Evolutionary conservation across 441 rosid genomes (phyloP), one percentile per base, ranked within the genome.

Genomic region (Syzygium syzygioides): DNA sequence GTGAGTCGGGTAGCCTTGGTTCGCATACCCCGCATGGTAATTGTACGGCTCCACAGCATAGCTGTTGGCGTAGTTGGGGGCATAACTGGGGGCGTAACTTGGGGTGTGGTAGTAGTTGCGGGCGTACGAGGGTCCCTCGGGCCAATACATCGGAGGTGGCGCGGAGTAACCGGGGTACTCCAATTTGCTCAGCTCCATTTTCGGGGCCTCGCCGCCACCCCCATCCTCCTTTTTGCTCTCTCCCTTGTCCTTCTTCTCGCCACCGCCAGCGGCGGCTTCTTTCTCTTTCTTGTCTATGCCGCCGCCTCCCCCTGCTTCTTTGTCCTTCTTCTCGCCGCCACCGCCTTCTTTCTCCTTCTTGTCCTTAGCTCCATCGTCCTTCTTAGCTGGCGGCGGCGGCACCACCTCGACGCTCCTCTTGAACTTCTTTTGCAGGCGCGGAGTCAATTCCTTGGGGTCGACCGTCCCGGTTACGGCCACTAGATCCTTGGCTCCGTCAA

Each of bases 381-480:
- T 76, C 83, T 76, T 76, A 1, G 83, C 83, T 1, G 17, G 5
- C 0, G 95, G 91, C 3, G 95, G 91, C 13, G 80, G 88, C 71
- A 95, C 93, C 32, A 98, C 93, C 85, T 96, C 99, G 9, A 98
- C 98, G 34, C 37, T 91, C 52, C 98, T 92, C 85, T 90, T 95
- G 62, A 97, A 93, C 93, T 95, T 98, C 86, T 92, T 93, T 30
- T 83, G 89, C 14, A 98, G 95, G 62, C 91, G 89, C 41, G 96
- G 93, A 28, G 89, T 90, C 64, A 96, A 90, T 30, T 92, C 91
- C 88, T 97, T 94, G 1, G 88, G 94, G 89, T 96, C 97, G 92
- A 95, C 91, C 17, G 94, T 95, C 4, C 99, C 99, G 32, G 93
- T 96, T 50, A 96, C 97, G 50, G 94, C 91, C 30, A 98, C 96